Percentiles rank a stretch among this genome's conserved stretches.
Conservation (phyloP, 805 yeast species). For the Wickerhamiella dianesei region DNA sequence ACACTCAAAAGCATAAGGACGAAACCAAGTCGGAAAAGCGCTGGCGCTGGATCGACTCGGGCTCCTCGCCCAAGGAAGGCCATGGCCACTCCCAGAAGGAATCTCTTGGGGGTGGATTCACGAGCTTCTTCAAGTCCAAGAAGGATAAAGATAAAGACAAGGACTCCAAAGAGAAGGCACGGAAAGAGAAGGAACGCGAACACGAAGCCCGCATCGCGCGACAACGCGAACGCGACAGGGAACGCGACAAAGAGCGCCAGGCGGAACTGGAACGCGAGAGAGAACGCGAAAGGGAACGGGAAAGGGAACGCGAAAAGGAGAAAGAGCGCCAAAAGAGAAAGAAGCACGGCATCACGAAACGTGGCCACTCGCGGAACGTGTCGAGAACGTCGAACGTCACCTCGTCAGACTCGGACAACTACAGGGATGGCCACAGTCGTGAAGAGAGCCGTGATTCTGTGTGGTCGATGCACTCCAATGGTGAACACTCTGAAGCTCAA, state of each 20-base stretch:
- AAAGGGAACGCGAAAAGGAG: slow-evolving; percentile 6
- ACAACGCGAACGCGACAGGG: slow-evolving; percentile 2
- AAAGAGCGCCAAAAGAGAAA: slow-evolving; percentile 2
- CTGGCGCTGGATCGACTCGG: slow-evolving; percentile 18
- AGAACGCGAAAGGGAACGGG: slow-evolving; percentile 4
- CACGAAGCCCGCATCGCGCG: slow-evolving; percentile 2
- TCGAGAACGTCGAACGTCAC: neutral
- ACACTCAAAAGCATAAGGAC: neutral
- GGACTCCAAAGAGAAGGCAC: no score
- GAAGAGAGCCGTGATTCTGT: slow-evolving; percentile 6
- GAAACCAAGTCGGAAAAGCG: slow-evolving; percentile 10
- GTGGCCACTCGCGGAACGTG: neutral
- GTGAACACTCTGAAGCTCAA: neutral
- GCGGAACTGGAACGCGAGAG: slow-evolving; percentile 4
- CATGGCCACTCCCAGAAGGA: neutral
- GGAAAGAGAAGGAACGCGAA: slow-evolving; percentile 4
- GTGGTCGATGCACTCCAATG: neutral
- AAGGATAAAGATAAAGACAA: slow-evolving; percentile 8
- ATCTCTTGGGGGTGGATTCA: slow-evolving; percentile 8
- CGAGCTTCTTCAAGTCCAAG: slow-evolving; percentile 2
- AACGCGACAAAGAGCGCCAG: slow-evolving; percentile 4
- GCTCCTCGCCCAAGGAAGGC: slow-evolving; percentile 1
- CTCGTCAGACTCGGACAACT: neutral
- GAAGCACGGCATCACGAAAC: neutral
- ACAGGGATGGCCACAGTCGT: slow-evolving; percentile 8